phyloP scores from a whole-genome alignment of 2,329 filamentous ascomycete species.

The Rhexocercosporidium sp. region DNA sequence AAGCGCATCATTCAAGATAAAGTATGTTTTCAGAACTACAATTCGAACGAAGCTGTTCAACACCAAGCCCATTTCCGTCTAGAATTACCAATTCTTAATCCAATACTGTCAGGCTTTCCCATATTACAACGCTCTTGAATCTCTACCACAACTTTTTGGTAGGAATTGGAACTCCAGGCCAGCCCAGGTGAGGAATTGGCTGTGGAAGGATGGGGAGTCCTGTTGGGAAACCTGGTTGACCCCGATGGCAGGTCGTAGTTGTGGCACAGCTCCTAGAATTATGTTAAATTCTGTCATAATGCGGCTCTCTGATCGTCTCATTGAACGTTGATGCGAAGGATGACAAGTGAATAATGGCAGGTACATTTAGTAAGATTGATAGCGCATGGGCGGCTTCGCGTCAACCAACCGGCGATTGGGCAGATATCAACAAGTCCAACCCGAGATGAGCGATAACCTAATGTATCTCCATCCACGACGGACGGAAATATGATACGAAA shows the following conservation, averaged over 20 bases:
- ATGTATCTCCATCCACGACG: not conserved
- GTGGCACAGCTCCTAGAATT: not conserved
- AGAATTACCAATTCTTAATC: not conserved
- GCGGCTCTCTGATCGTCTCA: not conserved
- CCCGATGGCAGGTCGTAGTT: not conserved
- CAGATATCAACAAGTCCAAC: not conserved
- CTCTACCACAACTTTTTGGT: not conserved
- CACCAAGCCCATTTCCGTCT: not conserved
- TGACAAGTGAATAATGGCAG: no score
- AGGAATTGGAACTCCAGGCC: not conserved
- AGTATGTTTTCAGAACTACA: not conserved
- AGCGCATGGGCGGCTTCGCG: not conserved
- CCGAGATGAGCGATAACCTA: not conserved
- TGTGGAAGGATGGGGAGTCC: not conserved
- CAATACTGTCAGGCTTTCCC: not conserved
- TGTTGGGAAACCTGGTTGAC: not conserved
- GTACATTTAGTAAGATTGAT: not conserved
- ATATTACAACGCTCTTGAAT: not conserved
- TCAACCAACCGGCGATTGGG: not conserved
- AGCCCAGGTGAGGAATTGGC: constrained; percentile 4
- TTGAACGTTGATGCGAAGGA: not conserved
- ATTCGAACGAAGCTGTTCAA: not conserved
- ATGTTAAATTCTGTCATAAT: not conserved
- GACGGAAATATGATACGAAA: not conserved
- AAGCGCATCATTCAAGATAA: not conserved